phyloP scores from a whole-genome alignment of 148 eudicot genomes.

The Vaccinium corymbosum region DNA sequence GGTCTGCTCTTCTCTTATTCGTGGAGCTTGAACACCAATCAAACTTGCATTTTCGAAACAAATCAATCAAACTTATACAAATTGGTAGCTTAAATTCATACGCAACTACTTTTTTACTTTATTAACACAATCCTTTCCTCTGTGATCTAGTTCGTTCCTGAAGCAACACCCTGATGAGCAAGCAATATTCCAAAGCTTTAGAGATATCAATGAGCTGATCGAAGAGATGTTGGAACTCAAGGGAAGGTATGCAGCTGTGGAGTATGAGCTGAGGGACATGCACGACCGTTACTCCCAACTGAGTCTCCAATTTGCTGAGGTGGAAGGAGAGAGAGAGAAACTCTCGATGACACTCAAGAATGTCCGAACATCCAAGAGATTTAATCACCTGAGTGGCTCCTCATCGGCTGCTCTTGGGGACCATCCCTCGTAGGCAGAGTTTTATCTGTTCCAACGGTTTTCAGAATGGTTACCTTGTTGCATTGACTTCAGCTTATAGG shows the following conservation, averaged over 20 bases:
- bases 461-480: slow-evolving; percentile 9
- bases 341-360: slow-evolving; percentile 79
- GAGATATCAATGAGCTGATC: slow-evolving; percentile 86
- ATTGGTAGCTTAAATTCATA: neutral
- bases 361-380: slow-evolving; percentile 52
- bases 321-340: slow-evolving; percentile 94
- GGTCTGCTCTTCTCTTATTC: neutral
- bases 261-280: slow-evolving; percentile 79
- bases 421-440: slow-evolving; percentile 6
- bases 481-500: neutral
- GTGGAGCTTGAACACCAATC: neutral
- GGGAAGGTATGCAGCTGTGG: slow-evolving; percentile 51
- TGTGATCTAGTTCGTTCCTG: slow-evolving; percentile 65
- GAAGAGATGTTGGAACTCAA: slow-evolving; percentile 79
- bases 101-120: neutral
- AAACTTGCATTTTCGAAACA: neutral
- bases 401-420: slow-evolving; percentile 30
- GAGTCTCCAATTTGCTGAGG: slow-evolving; percentile 90
- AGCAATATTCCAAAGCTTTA: slow-evolving; percentile 81
- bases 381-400: slow-evolving; percentile 28
- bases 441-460: neutral
- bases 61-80: neutral
- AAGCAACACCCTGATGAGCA: slow-evolving; percentile 91
- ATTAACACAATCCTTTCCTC: neutral
- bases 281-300: slow-evolving; percentile 84